phyloP scores from a whole-genome alignment of 305 asterid genomes.

The Solanum aculeatissimum region DNA sequence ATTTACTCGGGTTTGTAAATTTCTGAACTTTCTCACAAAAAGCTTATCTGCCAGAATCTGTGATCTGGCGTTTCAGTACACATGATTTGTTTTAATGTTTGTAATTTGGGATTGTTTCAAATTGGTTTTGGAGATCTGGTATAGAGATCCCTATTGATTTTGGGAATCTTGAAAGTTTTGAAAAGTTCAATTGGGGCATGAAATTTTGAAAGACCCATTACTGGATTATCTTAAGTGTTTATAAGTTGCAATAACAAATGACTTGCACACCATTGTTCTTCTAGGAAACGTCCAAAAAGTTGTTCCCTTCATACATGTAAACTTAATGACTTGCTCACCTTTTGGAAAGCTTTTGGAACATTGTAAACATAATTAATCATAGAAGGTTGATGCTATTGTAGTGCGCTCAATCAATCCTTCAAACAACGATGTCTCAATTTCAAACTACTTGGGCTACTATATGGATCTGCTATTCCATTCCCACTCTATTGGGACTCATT shows the following conservation, averaged over 20 bases:
- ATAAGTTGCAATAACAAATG: not conserved
- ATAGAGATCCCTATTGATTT: not conserved
- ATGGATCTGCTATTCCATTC: not conserved
- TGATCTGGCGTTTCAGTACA: not conserved
- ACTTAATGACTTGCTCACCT: not conserved
- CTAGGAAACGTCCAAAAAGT: not conserved
- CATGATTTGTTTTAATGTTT: not conserved
- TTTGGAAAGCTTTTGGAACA: not conserved
- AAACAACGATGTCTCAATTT: not conserved
- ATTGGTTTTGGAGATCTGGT: not conserved
- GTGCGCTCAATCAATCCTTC: not conserved
- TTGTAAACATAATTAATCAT: not conserved
- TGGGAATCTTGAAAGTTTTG: not conserved
- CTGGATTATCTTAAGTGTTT: not conserved
- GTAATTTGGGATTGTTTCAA: not conserved
- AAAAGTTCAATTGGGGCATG: not conserved
- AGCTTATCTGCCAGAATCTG: not conserved
- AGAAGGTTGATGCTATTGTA: not conserved
- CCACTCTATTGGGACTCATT: not conserved
- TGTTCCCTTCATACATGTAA: not conserved
- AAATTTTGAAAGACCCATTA: not conserved
- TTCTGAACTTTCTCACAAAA: not conserved
- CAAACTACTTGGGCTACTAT: not conserved
- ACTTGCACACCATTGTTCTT: not conserved
- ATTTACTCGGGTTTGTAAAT: not conserved